A percentile compares a stretch with the other conserved stretches of the same genome.
Evolutionary conservation across 2,329 filamentous ascomycete species (phyloP).

Genomic region (Stenocarpella maydis): DNA sequence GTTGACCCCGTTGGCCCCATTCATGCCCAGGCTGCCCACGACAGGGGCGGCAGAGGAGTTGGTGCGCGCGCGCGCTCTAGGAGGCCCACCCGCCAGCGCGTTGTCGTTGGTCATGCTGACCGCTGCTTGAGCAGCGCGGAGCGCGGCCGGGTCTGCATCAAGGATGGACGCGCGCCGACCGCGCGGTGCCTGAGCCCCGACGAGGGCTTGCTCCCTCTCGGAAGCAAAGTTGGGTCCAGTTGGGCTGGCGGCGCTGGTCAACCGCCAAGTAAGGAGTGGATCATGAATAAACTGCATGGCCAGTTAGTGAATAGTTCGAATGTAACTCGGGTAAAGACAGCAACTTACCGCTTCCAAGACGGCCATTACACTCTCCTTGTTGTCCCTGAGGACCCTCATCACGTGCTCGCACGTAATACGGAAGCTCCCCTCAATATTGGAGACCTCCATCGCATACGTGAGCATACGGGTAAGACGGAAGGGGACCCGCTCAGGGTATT

Average conservation of each 20-base stretch:
- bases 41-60: slow-evolving; percentile 60
- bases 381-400: slow-evolving; percentile 94
- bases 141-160: slow-evolving; percentile 68
- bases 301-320: slow-evolving; percentile 37
- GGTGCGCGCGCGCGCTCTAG: slow-evolving; percentile 62
- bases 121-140: slow-evolving; percentile 57
- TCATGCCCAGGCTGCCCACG: slow-evolving; percentile 43
- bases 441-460: slow-evolving; percentile 99
- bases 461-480: slow-evolving; percentile 99
- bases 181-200: slow-evolving; percentile 56
- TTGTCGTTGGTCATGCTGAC: slow-evolving; percentile 40
- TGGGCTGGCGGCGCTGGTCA: slow-evolving; percentile 72
- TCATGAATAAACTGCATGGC: slow-evolving; percentile 89
- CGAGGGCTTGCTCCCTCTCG: slow-evolving; percentile 64
- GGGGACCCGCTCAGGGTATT: slow-evolving; percentile 95
- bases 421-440: slow-evolving; percentile 99
- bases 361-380: slow-evolving; percentile 98
- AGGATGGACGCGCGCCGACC: slow-evolving; percentile 75
- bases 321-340: slow-evolving; percentile 20
- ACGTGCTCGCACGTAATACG: slow-evolving; percentile 98
- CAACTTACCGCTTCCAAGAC: slow-evolving; percentile 91
- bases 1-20: slow-evolving; percentile 48
- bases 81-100: slow-evolving; percentile 55
- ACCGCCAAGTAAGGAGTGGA: slow-evolving; percentile 96
- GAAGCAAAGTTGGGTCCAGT: slow-evolving; percentile 73